Conservation (phyloP, 2,329 filamentous ascomycete species). For the Venturia pyrina region DNA sequence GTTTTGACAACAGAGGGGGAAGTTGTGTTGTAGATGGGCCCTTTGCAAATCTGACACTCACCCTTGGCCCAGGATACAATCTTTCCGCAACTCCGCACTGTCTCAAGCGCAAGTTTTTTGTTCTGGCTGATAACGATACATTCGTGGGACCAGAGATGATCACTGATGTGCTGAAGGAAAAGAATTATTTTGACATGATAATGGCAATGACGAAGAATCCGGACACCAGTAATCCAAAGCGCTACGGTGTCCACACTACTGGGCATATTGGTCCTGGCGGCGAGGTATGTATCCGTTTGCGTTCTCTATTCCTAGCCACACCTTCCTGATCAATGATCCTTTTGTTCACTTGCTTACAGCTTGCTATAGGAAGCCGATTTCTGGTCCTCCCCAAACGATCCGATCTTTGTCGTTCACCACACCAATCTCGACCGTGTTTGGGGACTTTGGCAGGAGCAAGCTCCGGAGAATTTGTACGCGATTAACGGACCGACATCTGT, state of each 20-base stretch:
- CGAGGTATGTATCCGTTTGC: neutral
- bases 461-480: conserved; percentile 25
- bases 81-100: neutral
- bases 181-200: no score
- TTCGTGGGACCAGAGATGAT: neutral
- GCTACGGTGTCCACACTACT: no score
- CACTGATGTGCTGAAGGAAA: no score
- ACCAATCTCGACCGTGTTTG: conserved; percentile 38
- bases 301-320: neutral
- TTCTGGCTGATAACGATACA: neutral
- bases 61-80: conserved; percentile 1
- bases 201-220: no score
- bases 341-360: conserved; percentile 19
- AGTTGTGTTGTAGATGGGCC: neutral
- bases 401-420: conserved; percentile 38
- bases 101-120: neutral
- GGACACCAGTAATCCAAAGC: no score
- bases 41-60: neutral
- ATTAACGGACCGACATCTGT: conserved; percentile 30
- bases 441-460: conserved; percentile 42
- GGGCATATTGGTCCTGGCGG: no score
- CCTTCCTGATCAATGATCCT: no score
- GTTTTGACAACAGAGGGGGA: no score
- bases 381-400: conserved; percentile 23
- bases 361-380: conserved; percentile 25